Evolutionary conservation across 139 green algal genomes (phyloP), one percentile per base, ranked within the genome.

Genomic region (Mychonastes homosphaera): DNA sequence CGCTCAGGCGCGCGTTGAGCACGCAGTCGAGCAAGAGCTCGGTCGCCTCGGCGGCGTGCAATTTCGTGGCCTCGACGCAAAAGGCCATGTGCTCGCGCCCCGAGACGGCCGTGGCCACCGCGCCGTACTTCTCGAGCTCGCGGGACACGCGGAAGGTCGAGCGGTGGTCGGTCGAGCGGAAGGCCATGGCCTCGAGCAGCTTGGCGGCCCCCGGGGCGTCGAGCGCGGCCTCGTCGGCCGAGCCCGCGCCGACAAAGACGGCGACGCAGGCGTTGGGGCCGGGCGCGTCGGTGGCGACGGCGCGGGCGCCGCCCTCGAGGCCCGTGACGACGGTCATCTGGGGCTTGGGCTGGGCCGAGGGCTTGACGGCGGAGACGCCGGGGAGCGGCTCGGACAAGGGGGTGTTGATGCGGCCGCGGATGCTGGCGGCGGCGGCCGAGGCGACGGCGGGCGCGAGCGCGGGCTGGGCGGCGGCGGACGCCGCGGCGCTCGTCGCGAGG

Each of bases 61-160:
- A 28, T 23, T 57, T 54, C 2, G 70, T 55, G 26, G 57, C 44
- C 13, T 70, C 49, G 19, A 83, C 46, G 27, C 50, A 50, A 43
- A 67, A 79, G 2, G 47, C 67, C 36, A 79, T 55, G 36, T 66
- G 45, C 40, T 83, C 76, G 19, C 76, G 69, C 9, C 56, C 66
- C 8, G 76, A 58, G 9, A 58, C 27, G 34, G 58, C 56, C 30
- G 52, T 69, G 18, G 53, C 52, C 29, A 27, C 58, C 15, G 71
- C 69, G 27, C 76, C 76, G 26, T 79, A 71, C 69, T 83, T 83
- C 76, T 83, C 76, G 32, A 83, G 71, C 65, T 83, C 76, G 13
- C 76, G 71, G 9, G 71, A 72, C 7, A 83, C 28, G 33, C 76
- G 58, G 66, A 79, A 83, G 4, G 53, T 59, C 16, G 62, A 52